Evolutionary conservation across 1,284 basidiomycete genomes (phyloP).

Genomic region (Microbotryum saponariae): DNA sequence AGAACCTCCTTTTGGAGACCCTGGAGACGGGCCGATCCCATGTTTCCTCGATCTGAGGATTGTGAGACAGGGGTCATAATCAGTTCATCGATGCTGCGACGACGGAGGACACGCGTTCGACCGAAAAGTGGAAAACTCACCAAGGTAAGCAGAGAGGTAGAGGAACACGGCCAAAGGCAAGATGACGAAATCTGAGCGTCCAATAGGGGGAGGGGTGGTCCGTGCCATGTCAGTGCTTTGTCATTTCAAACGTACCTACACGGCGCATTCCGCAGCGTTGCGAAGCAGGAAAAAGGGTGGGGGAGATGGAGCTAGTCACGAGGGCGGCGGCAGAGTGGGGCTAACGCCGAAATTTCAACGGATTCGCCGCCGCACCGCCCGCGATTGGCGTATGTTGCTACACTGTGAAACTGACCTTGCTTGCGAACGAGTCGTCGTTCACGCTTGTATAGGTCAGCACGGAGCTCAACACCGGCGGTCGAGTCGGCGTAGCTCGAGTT

Average conservation of each 20-base stretch:
- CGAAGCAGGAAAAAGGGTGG: too few relatives aligned
- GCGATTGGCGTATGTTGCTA: neutral
- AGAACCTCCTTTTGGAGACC: conserved; percentile 40
- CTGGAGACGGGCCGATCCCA: conserved; percentile 40
- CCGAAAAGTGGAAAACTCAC: conserved; percentile 33
- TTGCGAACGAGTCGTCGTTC: conserved; percentile 40
- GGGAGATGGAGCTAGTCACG: neutral
- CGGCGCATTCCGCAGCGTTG: too few relatives aligned
- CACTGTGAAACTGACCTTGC: conserved; percentile 35
- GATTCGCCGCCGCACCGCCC: too few relatives aligned
- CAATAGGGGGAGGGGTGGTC: too few relatives aligned
- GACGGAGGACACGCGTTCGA: neutral
- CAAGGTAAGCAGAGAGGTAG: conserved; percentile 45
- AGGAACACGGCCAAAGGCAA: conserved; percentile 44
- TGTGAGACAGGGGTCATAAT: too few relatives aligned
- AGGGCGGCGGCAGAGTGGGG: neutral
- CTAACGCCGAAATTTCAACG: neutral
- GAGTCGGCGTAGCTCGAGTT: conserved; percentile 35
- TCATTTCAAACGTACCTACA: too few relatives aligned
- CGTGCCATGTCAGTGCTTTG: too few relatives aligned
- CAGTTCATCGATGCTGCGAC: too few relatives aligned
- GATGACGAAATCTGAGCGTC: conserved; percentile 38
- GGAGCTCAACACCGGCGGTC: conserved; percentile 35
- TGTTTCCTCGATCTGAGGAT: neutral
- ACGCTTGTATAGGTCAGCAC: conserved; percentile 31